Conservation (phyloP, 1,284 basidiomycete genomes). For the Apiotrichum akiyoshidainum region DNA sequence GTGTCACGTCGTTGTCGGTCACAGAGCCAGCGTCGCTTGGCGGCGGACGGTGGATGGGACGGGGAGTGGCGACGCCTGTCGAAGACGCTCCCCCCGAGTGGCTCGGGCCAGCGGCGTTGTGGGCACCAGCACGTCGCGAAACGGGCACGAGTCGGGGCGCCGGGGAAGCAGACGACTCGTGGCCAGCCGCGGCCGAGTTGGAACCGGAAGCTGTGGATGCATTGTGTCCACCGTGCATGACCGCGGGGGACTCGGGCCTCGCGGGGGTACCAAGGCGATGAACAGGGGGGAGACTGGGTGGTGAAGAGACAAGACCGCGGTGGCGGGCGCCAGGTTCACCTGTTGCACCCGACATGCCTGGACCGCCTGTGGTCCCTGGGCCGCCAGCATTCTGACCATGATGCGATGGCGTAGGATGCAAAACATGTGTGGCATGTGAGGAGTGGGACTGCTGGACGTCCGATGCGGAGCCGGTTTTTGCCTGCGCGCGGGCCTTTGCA, state of each 20-base stretch:
- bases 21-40: neutral
- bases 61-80: neutral
- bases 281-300: constrained; percentile 2
- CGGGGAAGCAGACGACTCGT: neutral
- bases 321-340: constrained; percentile 5
- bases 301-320: constrained; percentile 2
- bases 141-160: constrained; percentile 2
- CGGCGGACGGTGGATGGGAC: neutral
- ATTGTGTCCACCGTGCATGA: neutral
- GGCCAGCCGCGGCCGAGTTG: neutral
- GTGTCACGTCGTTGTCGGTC: constrained; percentile 2
- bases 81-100: neutral
- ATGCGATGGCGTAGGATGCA: constrained; percentile 1
- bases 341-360: neutral
- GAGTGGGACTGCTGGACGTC: neutral
- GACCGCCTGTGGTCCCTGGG: neutral
- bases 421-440: neutral
- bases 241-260: neutral
- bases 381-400: neutral
- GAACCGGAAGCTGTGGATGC: neutral
- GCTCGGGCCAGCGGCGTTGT: neutral
- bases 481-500: neutral
- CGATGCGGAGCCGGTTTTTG: neutral
- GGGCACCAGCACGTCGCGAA: neutral
- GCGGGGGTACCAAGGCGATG: neutral